phyloP scores from a whole-genome alignment of 495 filamentous ascomycete genomes.

The Bacidia rubella region DNA sequence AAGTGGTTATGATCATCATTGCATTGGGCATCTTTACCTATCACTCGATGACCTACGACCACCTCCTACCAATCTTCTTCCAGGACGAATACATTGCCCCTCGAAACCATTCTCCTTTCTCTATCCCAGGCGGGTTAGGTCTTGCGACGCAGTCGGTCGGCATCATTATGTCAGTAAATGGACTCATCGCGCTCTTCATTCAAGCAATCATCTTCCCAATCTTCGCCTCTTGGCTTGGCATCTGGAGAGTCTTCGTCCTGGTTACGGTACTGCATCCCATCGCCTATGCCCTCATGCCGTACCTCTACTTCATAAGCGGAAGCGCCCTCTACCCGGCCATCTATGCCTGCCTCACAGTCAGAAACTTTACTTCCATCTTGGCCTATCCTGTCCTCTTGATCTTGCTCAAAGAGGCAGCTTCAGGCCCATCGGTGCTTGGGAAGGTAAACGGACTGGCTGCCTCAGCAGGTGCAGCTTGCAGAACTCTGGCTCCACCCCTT shows the following conservation, averaged over 20 bases:
- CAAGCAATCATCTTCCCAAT: conserved; percentile 65
- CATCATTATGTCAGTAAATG: conserved; percentile 67
- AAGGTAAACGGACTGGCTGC: conserved; percentile 74
- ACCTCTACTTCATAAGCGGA: conserved; percentile 47
- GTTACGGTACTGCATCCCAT: conserved; percentile 66
- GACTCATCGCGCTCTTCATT: conserved; percentile 63
- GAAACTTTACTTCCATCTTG: conserved; percentile 65
- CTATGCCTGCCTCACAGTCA: conserved; percentile 54
- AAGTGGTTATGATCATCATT: conserved; percentile 53
- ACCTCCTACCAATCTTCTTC: conserved; percentile 71
- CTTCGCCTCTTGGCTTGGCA: conserved; percentile 54
- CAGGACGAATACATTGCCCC: conserved; percentile 45
- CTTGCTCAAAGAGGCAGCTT: conserved; percentile 71
- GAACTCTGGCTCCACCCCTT: conserved; percentile 62
- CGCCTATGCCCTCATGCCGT: conserved; percentile 62
- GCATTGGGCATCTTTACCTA: conserved; percentile 75
- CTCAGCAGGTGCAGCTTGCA: conserved; percentile 61
- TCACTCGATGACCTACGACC: conserved; percentile 78
- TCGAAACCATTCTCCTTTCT: conserved; percentile 27
- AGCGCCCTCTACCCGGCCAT: conserved; percentile 50
- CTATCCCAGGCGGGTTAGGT: conserved; percentile 62
- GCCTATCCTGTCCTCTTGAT: conserved; percentile 69
- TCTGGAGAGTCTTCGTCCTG: conserved; percentile 58
- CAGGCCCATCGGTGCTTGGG: conserved; percentile 50
- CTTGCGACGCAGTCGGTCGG: conserved; percentile 60